Evolutionary conservation across 257 asterid genomes (phyloP).

Genomic region (Oldenlandia corymbosa): DNA sequence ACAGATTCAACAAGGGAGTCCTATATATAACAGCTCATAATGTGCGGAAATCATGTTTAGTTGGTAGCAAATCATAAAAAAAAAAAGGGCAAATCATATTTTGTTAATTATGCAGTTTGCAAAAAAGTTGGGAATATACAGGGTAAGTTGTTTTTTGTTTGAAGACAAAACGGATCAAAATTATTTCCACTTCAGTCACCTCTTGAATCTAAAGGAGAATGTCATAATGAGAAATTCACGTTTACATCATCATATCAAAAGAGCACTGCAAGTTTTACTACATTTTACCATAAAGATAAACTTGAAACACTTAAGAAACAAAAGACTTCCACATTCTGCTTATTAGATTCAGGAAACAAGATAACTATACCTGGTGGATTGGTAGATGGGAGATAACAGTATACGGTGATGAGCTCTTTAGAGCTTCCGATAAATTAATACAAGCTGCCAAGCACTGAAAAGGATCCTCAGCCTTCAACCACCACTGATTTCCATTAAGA

Average conservation of each 20-base stretch:
- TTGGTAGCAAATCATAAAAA: too few relatives aligned
- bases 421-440: constrained; percentile 75
- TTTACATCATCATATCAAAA: too few relatives aligned
- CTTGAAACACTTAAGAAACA: neutral
- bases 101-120: too few relatives aligned
- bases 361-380: constrained; percentile 67
- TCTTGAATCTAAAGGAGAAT: neutral
- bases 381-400: constrained; percentile 86
- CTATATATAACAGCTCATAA: neutral
- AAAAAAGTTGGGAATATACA: too few relatives aligned
- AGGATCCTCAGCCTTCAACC: constrained; percentile 96
- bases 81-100: neutral
- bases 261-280: neutral
- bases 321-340: neutral
- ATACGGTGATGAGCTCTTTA: constrained; percentile 74
- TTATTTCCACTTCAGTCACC: neutral
- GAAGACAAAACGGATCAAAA: too few relatives aligned
- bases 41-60: too few relatives aligned
- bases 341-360: constrained; percentile 1
- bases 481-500: constrained; percentile 80
- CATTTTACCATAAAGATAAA: neutral
- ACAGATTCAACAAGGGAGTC: neutral
- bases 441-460: constrained; percentile 95
- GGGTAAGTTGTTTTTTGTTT: neutral
- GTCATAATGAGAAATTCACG: neutral